These are phyloP conservation scores for Eutypella sp. DNA, from an alignment of 2,329 filamentous ascomycete genomes.

Conservation along the genomic window DNA sequence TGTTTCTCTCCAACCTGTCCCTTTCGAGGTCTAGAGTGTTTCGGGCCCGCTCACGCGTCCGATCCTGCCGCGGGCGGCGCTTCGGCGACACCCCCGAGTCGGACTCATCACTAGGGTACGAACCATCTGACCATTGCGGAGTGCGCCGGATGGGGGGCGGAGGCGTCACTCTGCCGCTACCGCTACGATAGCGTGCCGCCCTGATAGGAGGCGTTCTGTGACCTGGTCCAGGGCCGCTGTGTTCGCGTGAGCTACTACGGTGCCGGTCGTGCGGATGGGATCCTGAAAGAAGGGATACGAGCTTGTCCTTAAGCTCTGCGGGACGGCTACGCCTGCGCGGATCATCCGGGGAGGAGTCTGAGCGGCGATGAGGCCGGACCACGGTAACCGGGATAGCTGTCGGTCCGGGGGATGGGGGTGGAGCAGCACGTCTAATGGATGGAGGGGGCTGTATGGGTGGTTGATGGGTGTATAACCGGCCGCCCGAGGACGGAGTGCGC, in stretches of 20 bases:
- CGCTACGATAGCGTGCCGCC: too few relatives aligned
- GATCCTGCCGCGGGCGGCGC: slow-evolving; percentile 11
- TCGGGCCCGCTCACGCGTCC: background rate
- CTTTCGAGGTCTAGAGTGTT: background rate
- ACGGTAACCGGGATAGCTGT: slow-evolving; percentile 13
- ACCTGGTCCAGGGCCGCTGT: slow-evolving; percentile 4
- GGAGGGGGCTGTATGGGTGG: slow-evolving; percentile 13
- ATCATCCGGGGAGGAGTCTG: slow-evolving; percentile 21
- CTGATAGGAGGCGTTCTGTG: slow-evolving; percentile 5
- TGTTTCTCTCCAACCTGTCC: too few relatives aligned
- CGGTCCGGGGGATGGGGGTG: slow-evolving; percentile 14
- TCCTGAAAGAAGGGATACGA: slow-evolving; percentile 21
- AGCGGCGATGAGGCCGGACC: slow-evolving; percentile 16
- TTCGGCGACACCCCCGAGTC: slow-evolving; percentile 18
- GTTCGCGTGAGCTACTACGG: slow-evolving; percentile 27
- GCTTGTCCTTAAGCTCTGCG: slow-evolving; percentile 22
- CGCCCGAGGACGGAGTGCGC: slow-evolving; percentile 8
- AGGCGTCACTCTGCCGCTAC: too few relatives aligned
- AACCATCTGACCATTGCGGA: slow-evolving; percentile 23
- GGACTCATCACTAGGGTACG: slow-evolving; percentile 23
- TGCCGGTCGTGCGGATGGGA: slow-evolving; percentile 22
- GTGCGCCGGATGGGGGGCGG: slow-evolving; percentile 17
- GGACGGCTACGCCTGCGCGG: slow-evolving; percentile 21
- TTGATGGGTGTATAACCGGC: slow-evolving; percentile 11
- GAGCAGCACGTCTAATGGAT: slow-evolving; percentile 17